Conservation (phyloP, 257 asterid species). For the Forsythia viridissima region DNA sequence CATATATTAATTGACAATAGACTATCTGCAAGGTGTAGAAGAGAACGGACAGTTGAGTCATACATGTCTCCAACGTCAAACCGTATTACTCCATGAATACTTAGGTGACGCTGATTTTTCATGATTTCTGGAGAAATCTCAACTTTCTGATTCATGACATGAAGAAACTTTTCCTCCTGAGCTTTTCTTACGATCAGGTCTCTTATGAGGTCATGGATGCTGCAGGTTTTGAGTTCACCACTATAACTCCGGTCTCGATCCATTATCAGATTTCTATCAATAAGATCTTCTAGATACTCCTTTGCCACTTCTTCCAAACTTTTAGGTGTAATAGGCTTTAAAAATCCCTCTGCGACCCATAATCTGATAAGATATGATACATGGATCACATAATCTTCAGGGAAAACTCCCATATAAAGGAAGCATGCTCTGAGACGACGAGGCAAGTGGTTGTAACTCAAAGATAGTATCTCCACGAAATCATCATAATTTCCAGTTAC, state of each 20-base stretch:
- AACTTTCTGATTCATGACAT: background rate
- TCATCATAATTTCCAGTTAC: conserved; percentile 8
- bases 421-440: too few species aligned
- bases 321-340: too few species aligned
- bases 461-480: conserved; percentile 21
- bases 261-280: background rate
- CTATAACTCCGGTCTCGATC: background rate
- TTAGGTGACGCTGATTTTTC: background rate
- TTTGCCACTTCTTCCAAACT: too few species aligned
- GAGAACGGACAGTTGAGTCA: background rate
- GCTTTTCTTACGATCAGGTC: background rate
- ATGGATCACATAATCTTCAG: too few species aligned
- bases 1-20: too few species aligned
- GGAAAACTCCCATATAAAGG: too few species aligned
- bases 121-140: background rate
- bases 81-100: background rate
- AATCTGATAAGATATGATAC: too few species aligned
- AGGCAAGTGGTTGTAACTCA: conserved; percentile 6
- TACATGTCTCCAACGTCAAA: background rate
- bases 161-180: background rate
- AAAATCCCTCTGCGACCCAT: too few species aligned
- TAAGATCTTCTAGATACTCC: too few species aligned
- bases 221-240: background rate
- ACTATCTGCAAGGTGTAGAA: background rate
- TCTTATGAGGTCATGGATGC: conserved; percentile 1